Percentiles rank a stretch among this genome's conserved stretches.
These are phyloP conservation scores for Papiliotrema laurentii DNA, from an alignment of 1,284 basidiomycete genomes.

Conservation along the genomic window DNA sequence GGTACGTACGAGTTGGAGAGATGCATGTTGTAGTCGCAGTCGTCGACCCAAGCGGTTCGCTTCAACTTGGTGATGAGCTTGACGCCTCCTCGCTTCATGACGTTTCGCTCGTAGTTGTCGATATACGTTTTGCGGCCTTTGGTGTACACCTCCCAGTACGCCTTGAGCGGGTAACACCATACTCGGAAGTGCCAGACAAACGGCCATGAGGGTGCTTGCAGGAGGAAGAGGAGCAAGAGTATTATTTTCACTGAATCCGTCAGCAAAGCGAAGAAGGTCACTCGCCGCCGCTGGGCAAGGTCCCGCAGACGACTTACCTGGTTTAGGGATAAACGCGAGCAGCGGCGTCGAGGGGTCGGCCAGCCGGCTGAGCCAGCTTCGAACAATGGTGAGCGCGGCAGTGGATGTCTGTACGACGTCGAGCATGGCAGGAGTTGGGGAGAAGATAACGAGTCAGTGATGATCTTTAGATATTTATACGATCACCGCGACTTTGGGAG, in stretches of 20 bases:
- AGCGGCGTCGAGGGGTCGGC: constrained; percentile 24
- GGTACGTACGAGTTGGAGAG: constrained; percentile 42
- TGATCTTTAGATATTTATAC: too few relatives aligned
- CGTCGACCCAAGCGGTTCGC: constrained; percentile 39
- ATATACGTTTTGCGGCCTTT: constrained; percentile 30
- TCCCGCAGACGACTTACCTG: constrained; percentile 20
- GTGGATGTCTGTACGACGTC: constrained; percentile 16
- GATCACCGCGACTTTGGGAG: too few relatives aligned
- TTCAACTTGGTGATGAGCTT: constrained; percentile 18
- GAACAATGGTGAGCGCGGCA: constrained; percentile 2
- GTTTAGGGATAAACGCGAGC: constrained; percentile 41
- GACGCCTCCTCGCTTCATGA: constrained; percentile 24
- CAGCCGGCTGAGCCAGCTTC: constrained; percentile 9
- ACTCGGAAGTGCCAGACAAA: constrained; percentile 45
- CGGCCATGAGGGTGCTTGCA: constrained; percentile 43
- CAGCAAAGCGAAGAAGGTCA: too few relatives aligned
- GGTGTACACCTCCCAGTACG: constrained; percentile 22
- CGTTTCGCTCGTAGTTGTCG: constrained; percentile 23
- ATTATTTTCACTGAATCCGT: constrained; percentile 37
- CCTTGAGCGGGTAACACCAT: constrained; percentile 32
- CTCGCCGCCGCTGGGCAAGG: too few relatives aligned
- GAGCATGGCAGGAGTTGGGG: background rate
- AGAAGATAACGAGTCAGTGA: background rate
- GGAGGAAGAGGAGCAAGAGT: constrained; percentile 35
- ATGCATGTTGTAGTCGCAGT: constrained; percentile 49